Base-by-base conservation (phyloP, 805 yeast genomes). In the Kregervanrija delftensis region DNA sequence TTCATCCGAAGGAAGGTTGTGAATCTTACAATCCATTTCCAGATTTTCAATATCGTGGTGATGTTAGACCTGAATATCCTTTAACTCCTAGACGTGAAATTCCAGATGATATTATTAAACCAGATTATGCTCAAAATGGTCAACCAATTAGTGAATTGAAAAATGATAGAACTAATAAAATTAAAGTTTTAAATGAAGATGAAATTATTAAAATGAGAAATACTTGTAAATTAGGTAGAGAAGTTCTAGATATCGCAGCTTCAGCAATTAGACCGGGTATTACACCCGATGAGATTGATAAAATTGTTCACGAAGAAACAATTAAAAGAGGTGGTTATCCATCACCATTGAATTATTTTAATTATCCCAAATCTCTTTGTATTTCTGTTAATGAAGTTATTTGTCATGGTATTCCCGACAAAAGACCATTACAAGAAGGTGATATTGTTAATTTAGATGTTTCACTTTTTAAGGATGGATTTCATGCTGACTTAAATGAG, bases 351-450 rank as follows among this genome's bases (percentile, higher is more conserved):
- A 93, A 93, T 69, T 93, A 93, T 69, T 90, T 83, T 69, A 86
- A 88, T 65, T 93, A 79, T 69, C 97, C 98, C 37, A 90, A 89
- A 62, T 80, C 93, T 16, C 76, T 87, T 36, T 93, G 99, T 67
- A 88, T 96, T 1, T 88, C 96, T 2, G 83, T 93, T 37, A 93
- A 93, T 65, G 99, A 93, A 70, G 81, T 89, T 46, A 86, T 93
- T 49, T 93, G 99, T 63, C 99, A 93, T 65, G 99, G 99, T 51
- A 86, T 93, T 47, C 99, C 99, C 28, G 99, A 93, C 66, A 76
- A 86, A 67, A 76, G 90, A 44, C 81, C 81, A 32, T 73, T 93
- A 51, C 68, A 86, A 63, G 98, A 91, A 53, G 99, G 99, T 48
- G 99, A 93, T 61, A 91, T 93, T 54, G 76, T 93, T 49, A 93